Evolutionary conservation across 225 moss, liverwort and hornwort species (phyloP).

Genomic region (Pseudisothecium myosuroides): DNA sequence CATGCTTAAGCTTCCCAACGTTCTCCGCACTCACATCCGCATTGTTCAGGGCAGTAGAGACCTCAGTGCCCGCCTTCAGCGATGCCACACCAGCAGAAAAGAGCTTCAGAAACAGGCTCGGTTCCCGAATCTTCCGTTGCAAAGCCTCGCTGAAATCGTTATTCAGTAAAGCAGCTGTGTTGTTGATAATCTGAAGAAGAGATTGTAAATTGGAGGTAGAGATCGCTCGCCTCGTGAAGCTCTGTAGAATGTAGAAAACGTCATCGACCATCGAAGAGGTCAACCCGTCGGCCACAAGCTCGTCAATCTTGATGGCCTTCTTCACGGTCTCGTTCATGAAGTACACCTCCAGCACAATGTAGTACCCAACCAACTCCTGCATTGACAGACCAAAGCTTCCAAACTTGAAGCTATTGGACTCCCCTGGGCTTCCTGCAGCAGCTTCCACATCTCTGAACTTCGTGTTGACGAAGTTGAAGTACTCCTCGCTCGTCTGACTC

Average conservation of each 20-base stretch:
- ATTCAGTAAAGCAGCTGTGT: slow-evolving; percentile 54
- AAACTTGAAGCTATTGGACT: slow-evolving; percentile 50
- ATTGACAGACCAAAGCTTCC: slow-evolving; percentile 71
- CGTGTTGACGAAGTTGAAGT: slow-evolving; percentile 56
- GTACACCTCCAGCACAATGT: slow-evolving; percentile 74
- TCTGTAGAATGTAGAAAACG: slow-evolving; percentile 88
- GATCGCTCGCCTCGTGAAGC: slow-evolving; percentile 75
- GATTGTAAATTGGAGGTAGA: slow-evolving; percentile 66
- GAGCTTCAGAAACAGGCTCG: slow-evolving; percentile 60
- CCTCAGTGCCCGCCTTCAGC: slow-evolving; percentile 61
- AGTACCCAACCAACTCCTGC: slow-evolving; percentile 81
- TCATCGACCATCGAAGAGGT: slow-evolving; percentile 96
- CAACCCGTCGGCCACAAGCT: slow-evolving; percentile 75
- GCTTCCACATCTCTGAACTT: slow-evolving; percentile 66
- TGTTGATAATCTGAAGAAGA: slow-evolving; percentile 60
- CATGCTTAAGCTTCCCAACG: slow-evolving; percentile 81
- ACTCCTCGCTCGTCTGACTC: slow-evolving; percentile 89
- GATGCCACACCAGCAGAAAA: slow-evolving; percentile 54
- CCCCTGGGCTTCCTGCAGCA: slow-evolving; percentile 54
- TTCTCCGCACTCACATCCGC: slow-evolving; percentile 87
- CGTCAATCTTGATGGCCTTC: slow-evolving; percentile 94
- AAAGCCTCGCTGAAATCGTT: slow-evolving; percentile 87
- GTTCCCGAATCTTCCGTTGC: slow-evolving; percentile 69
- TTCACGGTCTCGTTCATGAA: slow-evolving; percentile 92
- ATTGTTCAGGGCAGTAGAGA: slow-evolving; percentile 75